Evolutionary conservation across 2,329 filamentous ascomycete species (phyloP), one percentile per base, ranked within the genome.

Genomic region (Hypoxylon sp.): DNA sequence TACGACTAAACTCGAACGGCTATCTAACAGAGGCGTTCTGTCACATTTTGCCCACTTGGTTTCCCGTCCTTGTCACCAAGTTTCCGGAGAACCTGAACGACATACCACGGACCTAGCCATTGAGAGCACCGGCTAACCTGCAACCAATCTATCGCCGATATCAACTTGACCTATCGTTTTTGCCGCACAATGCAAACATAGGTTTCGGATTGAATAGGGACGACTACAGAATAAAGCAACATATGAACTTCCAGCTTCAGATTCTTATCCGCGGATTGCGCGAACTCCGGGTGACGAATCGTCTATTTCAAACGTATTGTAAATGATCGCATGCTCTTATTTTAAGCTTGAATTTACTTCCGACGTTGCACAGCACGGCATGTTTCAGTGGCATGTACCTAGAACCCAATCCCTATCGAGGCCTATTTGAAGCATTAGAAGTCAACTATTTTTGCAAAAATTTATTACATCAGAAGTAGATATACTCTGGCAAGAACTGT

Each of bases 301-400:
- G 34, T 17, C 44, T 48, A 30, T 65, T 61, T 56, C 53, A 56
- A 39, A 26, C 22, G 57, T 44, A 39, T 59, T 62, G 65, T 66
- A 64, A 66, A 63, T 68, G 64, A 59, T 63, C 54, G 32, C 44
- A 44, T 59, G 57, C 50, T 63, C 59, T 66, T 64, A 68, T 59
- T 68, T 68, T 68, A 68, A 68, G 65, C 65, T 68, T 68, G 62
- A 68, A 66, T 56, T 66, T 66, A 62, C 57, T 68, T 59, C 65
- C 65, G 65, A 64, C 57, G 65, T 68, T 34, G 59, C 65, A 68
- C 65, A 62, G 51, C 60, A 56, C 62, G 24, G 41, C 50, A 56
- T 65, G 65, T 68, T 68, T 68, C 65, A 66, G 56, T 41, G 59
- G 53, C 50, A 66, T 56, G 44, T 64, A 48, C 56, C 49, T 62